Percentiles rank a stretch among this genome's conserved stretches.
These are phyloP conservation scores for Aspergillus candidus DNA, from an alignment of 2,329 filamentous ascomycete species.

Conservation along the genomic window DNA sequence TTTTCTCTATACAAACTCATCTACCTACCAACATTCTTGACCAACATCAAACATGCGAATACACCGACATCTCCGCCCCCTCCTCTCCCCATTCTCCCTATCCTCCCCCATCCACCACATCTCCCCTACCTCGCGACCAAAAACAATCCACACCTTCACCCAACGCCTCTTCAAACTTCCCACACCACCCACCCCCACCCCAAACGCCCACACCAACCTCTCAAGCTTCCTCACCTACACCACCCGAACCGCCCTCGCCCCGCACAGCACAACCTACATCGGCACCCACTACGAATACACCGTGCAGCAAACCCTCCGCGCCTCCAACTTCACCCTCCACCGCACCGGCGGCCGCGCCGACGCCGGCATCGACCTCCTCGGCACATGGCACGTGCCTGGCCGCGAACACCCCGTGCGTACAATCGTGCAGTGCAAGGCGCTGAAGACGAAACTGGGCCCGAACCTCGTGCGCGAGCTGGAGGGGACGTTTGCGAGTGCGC, in stretches of 20 bases:
- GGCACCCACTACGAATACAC: constrained; percentile 46
- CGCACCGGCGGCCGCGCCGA: constrained; percentile 43
- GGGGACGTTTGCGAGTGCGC: constrained; percentile 69
- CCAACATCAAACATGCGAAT: not conserved
- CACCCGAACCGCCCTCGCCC: constrained; percentile 30
- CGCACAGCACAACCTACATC: constrained; percentile 36
- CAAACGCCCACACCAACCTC: constrained; percentile 33
- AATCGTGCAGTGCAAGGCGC: constrained; percentile 43
- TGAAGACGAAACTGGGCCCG: constrained; percentile 38
- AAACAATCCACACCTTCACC: constrained; percentile 16
- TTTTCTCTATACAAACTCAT: constrained; percentile 4
- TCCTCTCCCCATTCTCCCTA: constrained; percentile 11
- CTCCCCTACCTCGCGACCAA: constrained; percentile 4
- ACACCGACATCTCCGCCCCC: not conserved
- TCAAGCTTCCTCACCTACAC: constrained; percentile 38
- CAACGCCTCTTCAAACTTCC: constrained; percentile 34
- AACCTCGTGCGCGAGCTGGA: constrained; percentile 43
- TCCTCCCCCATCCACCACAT: constrained; percentile 9
- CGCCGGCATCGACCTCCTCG: constrained; percentile 43
- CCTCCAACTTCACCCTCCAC: constrained; percentile 34
- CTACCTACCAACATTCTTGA: not conserved
- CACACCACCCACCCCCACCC: constrained; percentile 27
- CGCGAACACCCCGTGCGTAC: constrained; percentile 32
- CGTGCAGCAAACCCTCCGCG: constrained; percentile 34
- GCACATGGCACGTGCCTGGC: constrained; percentile 40